Percentiles rank a stretch among this genome's conserved stretches.
Conservation (phyloP, 345 rosid genomes). For the Murraya koenigii region DNA sequence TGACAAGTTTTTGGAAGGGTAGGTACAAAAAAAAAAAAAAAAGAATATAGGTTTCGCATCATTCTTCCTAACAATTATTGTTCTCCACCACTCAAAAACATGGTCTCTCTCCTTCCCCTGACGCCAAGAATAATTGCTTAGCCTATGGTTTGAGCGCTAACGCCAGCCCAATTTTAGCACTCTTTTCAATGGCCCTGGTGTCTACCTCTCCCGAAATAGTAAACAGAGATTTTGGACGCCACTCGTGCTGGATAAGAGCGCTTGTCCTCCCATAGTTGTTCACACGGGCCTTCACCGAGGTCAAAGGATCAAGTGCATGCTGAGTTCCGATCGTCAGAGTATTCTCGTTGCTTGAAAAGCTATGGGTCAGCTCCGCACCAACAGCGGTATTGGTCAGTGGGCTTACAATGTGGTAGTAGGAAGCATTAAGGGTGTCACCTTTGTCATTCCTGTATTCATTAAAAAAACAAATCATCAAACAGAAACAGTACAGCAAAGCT, state of each 20-base stretch:
- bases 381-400: conserved; percentile 83
- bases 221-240: conserved; percentile 87
- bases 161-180: conserved; percentile 87
- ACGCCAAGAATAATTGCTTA: conserved; percentile 9
- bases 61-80: conserved; percentile 27
- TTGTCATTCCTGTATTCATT: conserved; percentile 67
- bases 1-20: neutral
- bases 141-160: conserved; percentile 77
- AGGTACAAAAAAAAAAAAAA: neutral
- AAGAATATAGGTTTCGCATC: neutral
- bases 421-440: conserved; percentile 69
- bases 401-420: conserved; percentile 86
- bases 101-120: neutral
- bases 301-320: conserved; percentile 85
- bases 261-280: conserved; percentile 83
- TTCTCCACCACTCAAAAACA: conserved; percentile 29
- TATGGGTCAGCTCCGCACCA: conserved; percentile 90
- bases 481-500: neutral
- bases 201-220: conserved; percentile 93
- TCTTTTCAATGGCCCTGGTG: conserved; percentile 87
- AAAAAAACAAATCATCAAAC: neutral
- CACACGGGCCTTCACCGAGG: conserved; percentile 81
- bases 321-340: conserved; percentile 81
- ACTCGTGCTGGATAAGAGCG: conserved; percentile 92
- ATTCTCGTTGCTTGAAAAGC: conserved; percentile 80